Base-by-base conservation (phyloP, 2,329 filamentous ascomycete genomes). In the Pezicula neosporulosa region DNA sequence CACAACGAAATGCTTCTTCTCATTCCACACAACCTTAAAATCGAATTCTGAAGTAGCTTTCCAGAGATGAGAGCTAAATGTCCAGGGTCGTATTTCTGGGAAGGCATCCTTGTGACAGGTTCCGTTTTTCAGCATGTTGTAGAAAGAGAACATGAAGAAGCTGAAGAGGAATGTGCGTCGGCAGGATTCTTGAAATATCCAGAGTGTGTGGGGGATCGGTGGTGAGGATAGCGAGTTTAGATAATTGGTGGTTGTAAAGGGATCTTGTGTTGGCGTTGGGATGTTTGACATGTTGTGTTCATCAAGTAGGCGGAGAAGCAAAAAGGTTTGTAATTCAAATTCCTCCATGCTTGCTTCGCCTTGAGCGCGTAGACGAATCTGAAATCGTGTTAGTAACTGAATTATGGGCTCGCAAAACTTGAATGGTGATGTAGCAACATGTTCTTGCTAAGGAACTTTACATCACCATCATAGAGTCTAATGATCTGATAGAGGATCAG, bases 401-500 rank as follows among this genome's bases (percentile, higher is more conserved):
- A 30, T 7, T 8, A 12, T 4, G 3, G 28, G 9, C 10, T 2
- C 3, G 3, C 28, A 30, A 30, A 12, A 30, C 8, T 44, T 44
- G 12, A 24, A n/a, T 8, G 18, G 15, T 27, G 16, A 27, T 1
- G 15, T 39, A 39, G 15, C 3, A 39, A 18, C 16, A 44, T 44
- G 21, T 21, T 21, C 21, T 6, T n/a, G 9, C 6, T 21, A 15
- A 2, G 21, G 21, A 27, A 63, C 15, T 66, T 60, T n/a, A 78
- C 71, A 56, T 78, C 72, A 13, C 73, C 74, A 57, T 80, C 77
- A 50, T 78, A 79, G 30, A 81, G 63, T 13, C 72, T 65, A 50
- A 81, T 75, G 33, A 73, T 71, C 46, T 77, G 71, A 59, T 80
- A 80, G 1, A 77, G 63, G 3, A 79, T 52, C 2, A 81, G 68